Conservation (phyloP, 1,139 yeast genomes). For the Debaryomyces psychrophilus region DNA sequence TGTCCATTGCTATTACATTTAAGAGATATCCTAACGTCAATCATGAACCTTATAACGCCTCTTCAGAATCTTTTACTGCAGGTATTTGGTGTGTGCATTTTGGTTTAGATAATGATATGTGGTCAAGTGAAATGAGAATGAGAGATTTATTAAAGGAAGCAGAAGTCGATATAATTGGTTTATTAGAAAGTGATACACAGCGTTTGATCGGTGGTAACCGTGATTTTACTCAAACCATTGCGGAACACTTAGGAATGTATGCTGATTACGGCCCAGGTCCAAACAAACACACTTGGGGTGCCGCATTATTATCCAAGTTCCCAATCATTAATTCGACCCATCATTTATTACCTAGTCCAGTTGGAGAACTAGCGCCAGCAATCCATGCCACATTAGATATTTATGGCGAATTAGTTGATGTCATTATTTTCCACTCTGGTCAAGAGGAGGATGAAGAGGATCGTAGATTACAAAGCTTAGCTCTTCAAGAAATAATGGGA, state of each 20-base stretch:
- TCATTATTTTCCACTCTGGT: conserved; percentile 96
- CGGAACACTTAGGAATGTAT: conserved; percentile 93
- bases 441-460: conserved; percentile 98
- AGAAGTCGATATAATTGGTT: conserved; percentile 87
- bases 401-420: conserved; percentile 83
- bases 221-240: conserved; percentile 87
- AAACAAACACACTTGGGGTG: conserved; percentile 97
- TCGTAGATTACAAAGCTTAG: conserved; percentile 81
- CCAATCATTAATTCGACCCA: conserved; percentile 90
- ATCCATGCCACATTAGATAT: conserved; percentile 94
- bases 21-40: conserved; percentile 59
- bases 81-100: conserved; percentile 99
- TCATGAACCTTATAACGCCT: conserved; percentile 77
- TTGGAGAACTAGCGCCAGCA: conserved; percentile 97
- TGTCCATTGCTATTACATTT: conserved; percentile 47
- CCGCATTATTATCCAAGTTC: conserved; percentile 87
- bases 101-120: conserved; percentile 95
- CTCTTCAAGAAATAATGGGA: conserved; percentile 79
- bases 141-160: conserved; percentile 78
- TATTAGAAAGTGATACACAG: conserved; percentile 91
- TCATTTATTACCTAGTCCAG: conserved; percentile 90
- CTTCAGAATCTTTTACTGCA: conserved; percentile 77
- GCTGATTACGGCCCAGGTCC: conserved; percentile 98
- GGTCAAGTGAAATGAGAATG: conserved; percentile 96
- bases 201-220: conserved; percentile 93